Base-by-base conservation (phyloP, 2,329 filamentous ascomycete species). In the Ophiobolus disseminans region DNA sequence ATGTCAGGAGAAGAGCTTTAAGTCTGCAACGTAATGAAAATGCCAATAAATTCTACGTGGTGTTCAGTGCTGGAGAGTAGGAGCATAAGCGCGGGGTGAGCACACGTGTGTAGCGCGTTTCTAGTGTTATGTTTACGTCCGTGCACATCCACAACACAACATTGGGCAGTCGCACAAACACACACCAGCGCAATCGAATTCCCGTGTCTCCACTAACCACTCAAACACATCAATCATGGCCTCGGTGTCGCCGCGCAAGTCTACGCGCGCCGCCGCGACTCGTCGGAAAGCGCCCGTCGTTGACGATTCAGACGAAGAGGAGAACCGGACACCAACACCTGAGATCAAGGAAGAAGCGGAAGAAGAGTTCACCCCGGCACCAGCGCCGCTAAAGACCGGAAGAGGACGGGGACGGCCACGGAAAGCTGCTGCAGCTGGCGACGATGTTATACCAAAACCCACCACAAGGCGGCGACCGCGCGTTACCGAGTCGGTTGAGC, bases 291-390 rank as follows among this genome's bases (percentile, higher is more conserved):
- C 65, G 14, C 84, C 88, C 40, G 81, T 95, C 38, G 78, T 92
- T 50, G 91, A 95, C 58, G 91, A 86, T 7, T 80, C 84, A 16
- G 82, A 85, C 19, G 90, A 93, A 32, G 90, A 95, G 49, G 89
- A 91, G 47, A 85, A 88, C 56, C 78, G 84, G 45, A 74, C 80
- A 30, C 78, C 83, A 62, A 78, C 81, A 54, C 58, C 60, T 13
- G 55, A 63, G 30, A 79, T 83, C 64, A 80, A 83, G 50, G 78
- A 84, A 25, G 79, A 83, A 13, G 80, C 87, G 21, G 88, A 89
- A 56, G 88, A 92, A 40, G 90, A 96, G 40, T 94, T 91, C 65
- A 88, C 88, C 35, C 91, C 91, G 2, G 88, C 88, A 37, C 82
- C 88, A 1, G 88, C 87, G 38, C 82, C 87, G 1, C 78, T 82